Evolutionary conservation across 2,329 filamentous ascomycete species (phyloP), one percentile per base, ranked within the genome.

Genomic region (Colletotrichum sp.): DNA sequence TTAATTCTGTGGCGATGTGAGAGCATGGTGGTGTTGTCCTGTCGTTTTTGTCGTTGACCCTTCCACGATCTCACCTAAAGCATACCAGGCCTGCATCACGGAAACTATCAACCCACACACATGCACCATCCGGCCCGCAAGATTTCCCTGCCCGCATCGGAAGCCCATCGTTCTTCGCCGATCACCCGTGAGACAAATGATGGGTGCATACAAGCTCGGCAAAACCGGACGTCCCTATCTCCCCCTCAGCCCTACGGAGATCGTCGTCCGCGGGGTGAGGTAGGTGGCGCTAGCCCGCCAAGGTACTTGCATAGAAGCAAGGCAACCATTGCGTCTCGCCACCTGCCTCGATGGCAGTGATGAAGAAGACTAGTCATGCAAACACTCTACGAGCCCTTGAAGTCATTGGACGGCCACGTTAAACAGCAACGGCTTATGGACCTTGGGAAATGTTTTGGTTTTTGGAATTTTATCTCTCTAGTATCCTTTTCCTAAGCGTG

Each of bases 201-300:
- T 52, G 43, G 43, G 12, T 21, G 43, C 43, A 13, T 52, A 13
- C 43, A 52, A 21, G 10, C 12, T 52, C 43, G 43, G 43, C n/a
- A 52, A 21, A 21, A 13, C 10, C 43, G 12, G n/a, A 52, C n/a
- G 10, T 52, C 10, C 43, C 13, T 7, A 6, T 58, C 18, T 16
- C 38, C 7, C 59, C 32, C 56, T 71, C 72, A 75, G 73, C 73
- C 73, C 73, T 75, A 72, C 62, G 24, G 8, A 38, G 63, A 73
- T 75, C 69, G 69, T 48, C 73, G 28, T 48, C 69, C 28, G 36
- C 30, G 62, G 55, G 63, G 34, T 73, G 62, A 75, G 55, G 62
- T 73, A 48, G 67, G 73, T 73, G 73, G 73, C 73, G 73, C 67
- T 13, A 12, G 28, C 32, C 30, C 38, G 36, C 73, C 69, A 73